A percentile compares a stretch with the other conserved stretches of the same genome.
phyloP scores from a whole-genome alignment of 1,284 basidiomycete genomes.

The Macrocybe sp. region DNA sequence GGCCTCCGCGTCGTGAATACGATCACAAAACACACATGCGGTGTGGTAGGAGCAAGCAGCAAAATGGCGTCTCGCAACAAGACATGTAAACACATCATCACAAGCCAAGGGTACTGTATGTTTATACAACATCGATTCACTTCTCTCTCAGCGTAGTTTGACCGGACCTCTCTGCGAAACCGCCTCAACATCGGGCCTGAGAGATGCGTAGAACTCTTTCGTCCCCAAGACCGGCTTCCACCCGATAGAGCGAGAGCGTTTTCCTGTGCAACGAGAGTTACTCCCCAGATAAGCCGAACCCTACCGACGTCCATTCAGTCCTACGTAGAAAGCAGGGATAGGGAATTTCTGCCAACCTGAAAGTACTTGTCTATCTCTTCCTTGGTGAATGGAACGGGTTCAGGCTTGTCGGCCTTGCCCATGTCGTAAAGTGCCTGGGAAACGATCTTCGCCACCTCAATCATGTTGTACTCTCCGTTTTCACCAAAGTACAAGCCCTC shows the following conservation, averaged over 20 bases:
- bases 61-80: too few species aligned
- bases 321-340: too few species aligned
- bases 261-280: constrained; percentile 48
- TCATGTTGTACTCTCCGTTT: constrained; percentile 38
- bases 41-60: too few species aligned
- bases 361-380: constrained; percentile 34
- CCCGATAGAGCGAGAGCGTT: constrained; percentile 48
- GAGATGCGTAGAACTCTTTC: constrained; percentile 33
- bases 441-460: constrained; percentile 23
- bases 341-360: constrained; percentile 13
- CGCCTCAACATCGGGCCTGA: constrained; percentile 29
- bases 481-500: constrained; percentile 49
- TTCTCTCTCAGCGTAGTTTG: background rate
- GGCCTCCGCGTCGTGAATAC: too few species aligned
- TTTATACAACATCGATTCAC: too few species aligned
- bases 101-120: too few species aligned
- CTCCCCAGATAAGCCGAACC: constrained; percentile 40
- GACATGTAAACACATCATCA: too few species aligned
- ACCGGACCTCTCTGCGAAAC: background rate
- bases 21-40: too few species aligned
- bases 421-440: constrained; percentile 22
- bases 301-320: constrained; percentile 10
- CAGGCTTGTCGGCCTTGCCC: constrained; percentile 20
- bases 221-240: constrained; percentile 41
- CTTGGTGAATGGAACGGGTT: constrained; percentile 32